Evolutionary conservation across 2,329 filamentous ascomycete species (phyloP).

Genomic region (Fusarium tuaranense): DNA sequence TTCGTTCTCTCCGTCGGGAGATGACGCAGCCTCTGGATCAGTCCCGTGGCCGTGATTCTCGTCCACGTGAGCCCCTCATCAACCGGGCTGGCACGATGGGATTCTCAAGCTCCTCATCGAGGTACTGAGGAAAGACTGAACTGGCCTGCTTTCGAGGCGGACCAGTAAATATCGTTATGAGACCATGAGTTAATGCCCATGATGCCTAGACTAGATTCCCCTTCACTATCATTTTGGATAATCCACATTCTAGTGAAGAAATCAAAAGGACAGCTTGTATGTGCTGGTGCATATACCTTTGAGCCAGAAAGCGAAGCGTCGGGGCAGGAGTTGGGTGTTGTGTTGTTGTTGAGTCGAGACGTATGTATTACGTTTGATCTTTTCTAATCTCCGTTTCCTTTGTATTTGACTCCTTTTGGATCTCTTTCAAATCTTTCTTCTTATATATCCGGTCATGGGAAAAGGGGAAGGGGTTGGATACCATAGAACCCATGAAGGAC

Average conservation of each 20-base stretch:
- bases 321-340: not conserved
- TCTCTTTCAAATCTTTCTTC: constrained; percentile 3
- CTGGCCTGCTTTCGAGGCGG: not conserved
- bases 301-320: not conserved
- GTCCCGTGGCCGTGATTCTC: constrained; percentile 42
- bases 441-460: not conserved
- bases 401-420: constrained; percentile 9
- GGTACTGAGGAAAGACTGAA: constrained; percentile 17
- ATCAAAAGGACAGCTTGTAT: not conserved
- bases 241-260: not conserved
- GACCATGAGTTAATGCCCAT: constrained; percentile 35
- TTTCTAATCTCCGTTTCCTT: constrained; percentile 9
- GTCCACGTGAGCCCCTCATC: constrained; percentile 47
- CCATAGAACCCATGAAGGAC: not conserved
- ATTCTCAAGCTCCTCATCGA: constrained; percentile 17
- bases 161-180: constrained; percentile 23
- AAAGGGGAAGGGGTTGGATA: not conserved
- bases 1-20: constrained; percentile 44
- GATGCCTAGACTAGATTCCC: constrained; percentile 16
- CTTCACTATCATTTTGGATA: constrained; percentile 1
- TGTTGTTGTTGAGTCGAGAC: not conserved
- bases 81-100: constrained; percentile 45
- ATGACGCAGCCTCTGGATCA: constrained; percentile 36
- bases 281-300: not conserved
- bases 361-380: not conserved